These are phyloP conservation scores for Thalia dealbata DNA, from an alignment of 176 grass and related monocot genomes.

Conservation along the genomic window DNA sequence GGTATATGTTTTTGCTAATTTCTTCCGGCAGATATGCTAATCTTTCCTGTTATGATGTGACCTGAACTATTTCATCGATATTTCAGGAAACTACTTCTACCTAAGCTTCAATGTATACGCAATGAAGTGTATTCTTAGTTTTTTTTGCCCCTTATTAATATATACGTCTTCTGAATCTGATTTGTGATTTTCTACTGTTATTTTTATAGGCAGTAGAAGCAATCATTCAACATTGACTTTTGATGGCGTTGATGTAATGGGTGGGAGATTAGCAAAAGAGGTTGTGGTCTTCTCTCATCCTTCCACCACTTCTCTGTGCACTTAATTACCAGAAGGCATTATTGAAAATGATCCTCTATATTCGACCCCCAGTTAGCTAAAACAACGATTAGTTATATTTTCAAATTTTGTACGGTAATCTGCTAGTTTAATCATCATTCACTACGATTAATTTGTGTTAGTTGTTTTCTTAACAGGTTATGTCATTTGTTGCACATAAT, in stretches of 20 bases:
- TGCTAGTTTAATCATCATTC: neutral
- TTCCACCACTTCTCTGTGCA: neutral
- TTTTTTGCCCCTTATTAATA: neutral
- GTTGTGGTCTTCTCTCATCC: conserved; percentile 19
- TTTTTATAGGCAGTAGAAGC: conserved; percentile 59
- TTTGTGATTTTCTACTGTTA: conserved; percentile 5
- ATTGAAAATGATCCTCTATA: neutral
- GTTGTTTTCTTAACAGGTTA: conserved; percentile 33
- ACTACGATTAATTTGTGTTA: neutral
- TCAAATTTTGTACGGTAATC: neutral
- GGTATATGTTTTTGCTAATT: too few relatives aligned
- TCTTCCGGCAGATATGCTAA: too few relatives aligned
- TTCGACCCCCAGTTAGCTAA: too few relatives aligned
- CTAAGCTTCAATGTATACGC: neutral
- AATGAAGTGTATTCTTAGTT: neutral
- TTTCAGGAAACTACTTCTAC: neutral
- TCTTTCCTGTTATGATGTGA: too few relatives aligned
- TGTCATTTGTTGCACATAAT: conserved; percentile 37
- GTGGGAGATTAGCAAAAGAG: conserved; percentile 80
- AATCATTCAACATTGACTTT: conserved; percentile 57
- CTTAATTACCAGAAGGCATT: neutral
- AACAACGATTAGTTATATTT: neutral
- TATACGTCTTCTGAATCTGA: neutral
- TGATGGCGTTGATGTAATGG: conserved; percentile 84
- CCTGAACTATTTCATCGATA: neutral